phyloP scores from a whole-genome alignment of 2,329 filamentous ascomycete genomes.

The Cladobotryum protrusum region DNA sequence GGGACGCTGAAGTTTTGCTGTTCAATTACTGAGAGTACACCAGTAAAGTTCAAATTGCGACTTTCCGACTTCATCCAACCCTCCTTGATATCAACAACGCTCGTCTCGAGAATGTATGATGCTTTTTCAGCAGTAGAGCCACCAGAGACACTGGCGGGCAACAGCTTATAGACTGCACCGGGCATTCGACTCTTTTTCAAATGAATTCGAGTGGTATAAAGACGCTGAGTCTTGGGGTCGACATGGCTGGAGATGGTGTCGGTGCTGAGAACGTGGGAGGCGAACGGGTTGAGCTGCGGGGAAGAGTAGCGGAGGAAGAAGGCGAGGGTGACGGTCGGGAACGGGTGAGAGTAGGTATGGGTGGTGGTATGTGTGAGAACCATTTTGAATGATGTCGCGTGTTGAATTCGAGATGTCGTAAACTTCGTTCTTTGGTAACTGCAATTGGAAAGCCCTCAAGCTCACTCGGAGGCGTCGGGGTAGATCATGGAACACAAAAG shows the following conservation, averaged over 20 bases:
- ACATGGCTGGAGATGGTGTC: constrained; percentile 72
- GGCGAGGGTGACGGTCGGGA: constrained; percentile 78
- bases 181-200: constrained; percentile 77
- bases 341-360: constrained; percentile 73
- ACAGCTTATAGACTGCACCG: constrained; percentile 65
- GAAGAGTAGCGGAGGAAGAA: constrained; percentile 83
- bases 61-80: constrained; percentile 81
- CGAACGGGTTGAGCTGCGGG: constrained; percentile 67
- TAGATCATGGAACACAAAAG: constrained; percentile 17
- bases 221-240: constrained; percentile 65
- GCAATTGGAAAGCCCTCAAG: constrained; percentile 12
- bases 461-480: constrained; percentile 18
- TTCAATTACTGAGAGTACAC: constrained; percentile 72
- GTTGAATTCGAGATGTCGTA: not conserved
- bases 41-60: constrained; percentile 75
- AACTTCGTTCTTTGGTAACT: constrained; percentile 1
- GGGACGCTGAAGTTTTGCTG: constrained; percentile 59
- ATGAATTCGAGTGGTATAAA: constrained; percentile 74
- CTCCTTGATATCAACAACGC: constrained; percentile 69
- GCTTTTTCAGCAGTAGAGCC: constrained; percentile 61
- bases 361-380: constrained; percentile 59
- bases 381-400: constrained; percentile 37
- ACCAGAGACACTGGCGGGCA: constrained; percentile 64
- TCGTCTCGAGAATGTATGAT: constrained; percentile 74
- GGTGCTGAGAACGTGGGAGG: constrained; percentile 73